Conservation (phyloP, 2,329 filamentous ascomycete species). For the Myriangium duriaei region DNA sequence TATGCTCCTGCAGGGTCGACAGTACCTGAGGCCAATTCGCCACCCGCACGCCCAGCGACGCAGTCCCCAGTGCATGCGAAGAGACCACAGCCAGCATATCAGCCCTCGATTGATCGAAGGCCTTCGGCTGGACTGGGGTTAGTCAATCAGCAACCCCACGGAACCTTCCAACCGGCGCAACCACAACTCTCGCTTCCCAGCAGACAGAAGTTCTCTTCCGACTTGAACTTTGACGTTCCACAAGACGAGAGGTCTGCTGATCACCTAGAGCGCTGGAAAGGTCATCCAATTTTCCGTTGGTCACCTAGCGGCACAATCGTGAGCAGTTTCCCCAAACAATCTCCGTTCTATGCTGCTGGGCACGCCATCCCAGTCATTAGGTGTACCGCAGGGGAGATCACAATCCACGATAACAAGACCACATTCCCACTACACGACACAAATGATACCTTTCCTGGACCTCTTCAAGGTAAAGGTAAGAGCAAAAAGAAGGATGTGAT, state of each 20-base stretch:
- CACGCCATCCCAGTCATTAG: conserved; percentile 64
- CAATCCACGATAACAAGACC: conserved; percentile 62
- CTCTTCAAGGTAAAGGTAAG: conserved; percentile 77
- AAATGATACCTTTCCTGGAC: conserved; percentile 74
- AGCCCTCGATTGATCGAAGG: conserved; percentile 37
- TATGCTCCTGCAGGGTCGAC: conserved; percentile 5
- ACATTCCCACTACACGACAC: conserved; percentile 59
- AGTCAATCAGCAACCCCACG: conserved; percentile 21
- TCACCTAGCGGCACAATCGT: conserved; percentile 73
- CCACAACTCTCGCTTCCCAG: conserved; percentile 24
- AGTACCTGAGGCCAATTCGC: conserved; percentile 15
- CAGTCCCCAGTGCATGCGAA: conserved; percentile 47
- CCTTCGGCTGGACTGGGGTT: conserved; percentile 36
- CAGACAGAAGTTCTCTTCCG: conserved; percentile 33
- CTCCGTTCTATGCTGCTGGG: conserved; percentile 72
- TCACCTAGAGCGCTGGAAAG: conserved; percentile 79
- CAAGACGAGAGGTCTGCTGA: conserved; percentile 50
- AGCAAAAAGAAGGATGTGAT: conserved; percentile 91
- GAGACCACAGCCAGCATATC: conserved; percentile 33
- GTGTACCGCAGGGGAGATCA: conserved; percentile 70
- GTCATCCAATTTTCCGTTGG: conserved; percentile 75
- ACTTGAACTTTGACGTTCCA: conserved; percentile 44
- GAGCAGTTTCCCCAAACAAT: conserved; percentile 76
- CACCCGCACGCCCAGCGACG: conserved; percentile 41
- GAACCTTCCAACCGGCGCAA: conserved; percentile 19